Base-by-base conservation (phyloP, 164 flowering plant species). In the Berberis vulgaris region DNA sequence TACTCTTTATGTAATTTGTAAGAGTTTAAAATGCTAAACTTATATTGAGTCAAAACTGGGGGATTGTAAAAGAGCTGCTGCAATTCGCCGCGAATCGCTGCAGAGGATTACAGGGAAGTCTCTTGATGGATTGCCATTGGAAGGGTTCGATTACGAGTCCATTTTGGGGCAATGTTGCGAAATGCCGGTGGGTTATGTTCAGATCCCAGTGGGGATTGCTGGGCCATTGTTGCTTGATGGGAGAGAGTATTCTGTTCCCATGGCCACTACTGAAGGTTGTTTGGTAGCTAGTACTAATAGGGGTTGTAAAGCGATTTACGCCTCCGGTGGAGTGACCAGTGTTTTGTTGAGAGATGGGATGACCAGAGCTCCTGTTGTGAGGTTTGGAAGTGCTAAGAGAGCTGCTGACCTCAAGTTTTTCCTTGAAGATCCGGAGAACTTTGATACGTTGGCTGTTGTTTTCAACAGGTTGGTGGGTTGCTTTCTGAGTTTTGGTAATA, bases 131-230 rank as follows among this genome's bases (percentile, higher is more conserved):
- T 59, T 92, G 62, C 93, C 93, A 5, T 58, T 84, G 47, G 93
- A 86, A 0, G 96, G 93, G 39, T 89, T 92, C 41, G 94, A 93
- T 66, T 93, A 93, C 72, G 85, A 80, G 47, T 84, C 96, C 12
- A 88, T 93, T 44, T 65, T 93, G 59, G 96, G 96, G 65, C 97
- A 90, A 75, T 93, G 98, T 70, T 93, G 98, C 61, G 96, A 92
- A 76, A 86, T 89, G 95, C 96, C 96, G 6, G 82, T 92, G 11
- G 98, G 98, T 2, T 87, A 79, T 64, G 87, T 92, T 7, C 98
- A 92, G 83, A 87, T 92, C 55, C 98, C 98, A n/a, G 95, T 92
- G 47, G 98, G 98, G 43, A 75, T 92, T 5, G 95, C 85, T 0
- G 98, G 96, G 40, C 96, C 98, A 1, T 68, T 89, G 81, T 69